Evolutionary conservation across 106 monocot species (phyloP), one percentile per base, ranked within the genome.

Genomic region (Platanthera zijinensis): DNA sequence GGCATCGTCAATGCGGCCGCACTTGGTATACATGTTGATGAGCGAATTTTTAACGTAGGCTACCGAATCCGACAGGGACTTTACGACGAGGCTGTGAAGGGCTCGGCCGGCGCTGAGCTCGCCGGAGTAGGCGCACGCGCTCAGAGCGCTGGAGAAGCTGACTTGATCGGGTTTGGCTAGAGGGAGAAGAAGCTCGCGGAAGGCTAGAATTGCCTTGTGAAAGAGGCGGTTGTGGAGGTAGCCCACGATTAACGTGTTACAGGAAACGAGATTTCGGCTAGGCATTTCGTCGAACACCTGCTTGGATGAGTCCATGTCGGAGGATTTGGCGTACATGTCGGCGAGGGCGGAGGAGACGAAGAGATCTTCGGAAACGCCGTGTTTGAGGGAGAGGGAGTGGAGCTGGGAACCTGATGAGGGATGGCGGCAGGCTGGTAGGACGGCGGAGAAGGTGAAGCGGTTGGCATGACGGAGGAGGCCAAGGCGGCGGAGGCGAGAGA

Each of bases 211-310:
- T 17, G 83, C 92, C 2, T 87, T 87, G 8, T 11, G 51, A 51
- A 82, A 84, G 19, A 71, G 51, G 4, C 64, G 61, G 47, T 78
- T 83, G 2, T 17, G 63, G 10, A 85, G 12, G 13, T 87, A 89
- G 6, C 83, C 89, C 59, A 85, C 83, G 48, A 92, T 89, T 28
- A 89, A 83, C 7, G 92, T 79, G 63, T 92, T 92, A 87, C 92
- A 92, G 5, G 63, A 49, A 0, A 86, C 71, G 5, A 92, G 86
- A 51, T 89, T 86, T 66, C 83, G 71, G 1, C 19, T 11, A 6
- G 80, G 81, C 82, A 77, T 76, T 45, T 76, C 8, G 48, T 92
- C 89, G 62, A 92, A 89, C 83, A 90, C 67, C 8, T 11, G 67
- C 67, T 39, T 3, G 22, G 67, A 22, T 12, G 67, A 67, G 67